Percentiles rank a stretch among this genome's conserved stretches.
Conservation (phyloP, 2,329 filamentous ascomycete species). For the Hyphodiscus sp. region DNA sequence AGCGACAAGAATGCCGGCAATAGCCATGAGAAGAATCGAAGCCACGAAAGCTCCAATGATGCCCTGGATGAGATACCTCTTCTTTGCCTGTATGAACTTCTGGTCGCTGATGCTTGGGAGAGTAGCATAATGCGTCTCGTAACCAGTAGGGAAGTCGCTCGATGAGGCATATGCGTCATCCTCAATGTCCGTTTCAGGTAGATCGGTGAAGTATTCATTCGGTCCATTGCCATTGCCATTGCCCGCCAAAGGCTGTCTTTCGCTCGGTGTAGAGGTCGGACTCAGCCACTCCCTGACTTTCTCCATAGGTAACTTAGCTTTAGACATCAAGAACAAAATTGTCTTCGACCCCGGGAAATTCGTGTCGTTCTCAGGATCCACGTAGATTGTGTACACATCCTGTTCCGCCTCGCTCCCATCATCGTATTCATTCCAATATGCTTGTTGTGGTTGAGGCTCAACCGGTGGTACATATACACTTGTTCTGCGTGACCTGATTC, state of each 20-base stretch:
- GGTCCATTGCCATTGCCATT: conserved; percentile 21
- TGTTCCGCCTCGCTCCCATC: conserved; percentile 63
- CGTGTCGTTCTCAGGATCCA: conserved; percentile 58
- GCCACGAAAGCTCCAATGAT: conserved; percentile 50
- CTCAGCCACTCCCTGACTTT: conserved; percentile 47
- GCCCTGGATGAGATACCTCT: conserved; percentile 48
- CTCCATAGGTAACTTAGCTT: conserved; percentile 38
- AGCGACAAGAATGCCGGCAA: conserved; percentile 58
- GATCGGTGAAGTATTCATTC: conserved; percentile 16
- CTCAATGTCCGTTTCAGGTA: conserved; percentile 36
- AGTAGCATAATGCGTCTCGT: conserved; percentile 47
- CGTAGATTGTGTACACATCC: conserved; percentile 64
- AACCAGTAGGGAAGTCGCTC: conserved; percentile 41
- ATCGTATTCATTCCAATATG: conserved; percentile 86
- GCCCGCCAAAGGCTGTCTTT: conserved; percentile 23
- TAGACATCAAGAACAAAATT: conserved; percentile 47
- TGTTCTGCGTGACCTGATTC: conserved; percentile 15
- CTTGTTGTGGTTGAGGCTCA: conserved; percentile 8
- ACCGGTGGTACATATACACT: conserved; percentile 11
- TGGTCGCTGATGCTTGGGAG: conserved; percentile 48
- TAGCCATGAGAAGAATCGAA: conserved; percentile 55
- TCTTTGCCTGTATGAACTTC: conserved; percentile 43
- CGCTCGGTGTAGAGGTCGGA: conserved; percentile 19
- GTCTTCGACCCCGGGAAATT: conserved; percentile 49
- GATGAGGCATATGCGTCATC: conserved; percentile 47